Percentiles rank a stretch among this genome's conserved stretches.
Evolutionary conservation across 129 eudicot species (phyloP).

Genomic region (Escallonia rubra): DNA sequence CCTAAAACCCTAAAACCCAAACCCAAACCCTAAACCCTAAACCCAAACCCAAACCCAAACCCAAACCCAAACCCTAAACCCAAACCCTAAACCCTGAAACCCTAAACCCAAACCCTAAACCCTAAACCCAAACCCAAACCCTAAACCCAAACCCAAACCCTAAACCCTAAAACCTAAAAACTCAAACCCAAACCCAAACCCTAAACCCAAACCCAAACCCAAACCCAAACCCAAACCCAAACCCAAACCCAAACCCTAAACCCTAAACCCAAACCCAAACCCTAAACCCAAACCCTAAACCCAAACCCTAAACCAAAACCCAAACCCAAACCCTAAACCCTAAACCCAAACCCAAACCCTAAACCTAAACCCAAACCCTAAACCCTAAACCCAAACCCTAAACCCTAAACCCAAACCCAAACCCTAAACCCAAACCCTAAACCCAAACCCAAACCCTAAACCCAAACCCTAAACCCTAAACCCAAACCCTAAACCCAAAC

Average conservation of each 20-base stretch:
- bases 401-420: not conserved
- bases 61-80: not conserved
- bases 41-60: slow-evolving; percentile 7
- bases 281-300: not conserved
- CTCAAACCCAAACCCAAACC: not conserved
- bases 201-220: not conserved
- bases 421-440: slow-evolving; percentile 3
- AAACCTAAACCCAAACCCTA: slow-evolving; percentile 1
- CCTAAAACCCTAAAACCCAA: too few relatives aligned
- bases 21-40: slow-evolving; percentile 4
- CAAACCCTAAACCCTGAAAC: slow-evolving; percentile 8
- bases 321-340: slow-evolving; percentile 2
- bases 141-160: not conserved
- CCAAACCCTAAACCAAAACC: not conserved
- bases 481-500: slow-evolving; percentile 4
- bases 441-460: slow-evolving; percentile 1
- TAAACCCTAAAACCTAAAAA: too few relatives aligned
- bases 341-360: slow-evolving; percentile 2
- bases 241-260: slow-evolving; percentile 2
- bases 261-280: slow-evolving; percentile 1
- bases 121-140: slow-evolving; percentile 8
- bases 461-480: slow-evolving; percentile 4
- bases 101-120: too few relatives aligned
- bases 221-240: not conserved
- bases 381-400: not conserved